Conservation (phyloP, 2,329 filamentous ascomycete species). For the Hirsutella minnesotensis region DNA sequence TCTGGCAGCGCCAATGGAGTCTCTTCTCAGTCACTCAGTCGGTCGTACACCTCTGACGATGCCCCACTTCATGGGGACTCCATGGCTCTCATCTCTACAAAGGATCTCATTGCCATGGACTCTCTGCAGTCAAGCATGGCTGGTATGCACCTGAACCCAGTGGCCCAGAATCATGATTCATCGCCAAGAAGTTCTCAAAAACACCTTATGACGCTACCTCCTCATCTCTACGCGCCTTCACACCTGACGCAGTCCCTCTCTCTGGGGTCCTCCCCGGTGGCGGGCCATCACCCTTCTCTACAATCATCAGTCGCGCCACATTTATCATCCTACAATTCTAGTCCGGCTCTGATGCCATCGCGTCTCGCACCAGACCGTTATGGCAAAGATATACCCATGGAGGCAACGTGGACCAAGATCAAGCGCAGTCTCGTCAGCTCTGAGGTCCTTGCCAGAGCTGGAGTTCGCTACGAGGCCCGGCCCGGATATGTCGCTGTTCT, state of each 20-base stretch:
- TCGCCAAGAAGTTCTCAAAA: conserved; percentile 19
- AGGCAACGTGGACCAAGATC: conserved; percentile 50
- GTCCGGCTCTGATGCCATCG: conserved; percentile 17
- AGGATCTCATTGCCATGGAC: conserved; percentile 39
- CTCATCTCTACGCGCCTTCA: conserved; percentile 17
- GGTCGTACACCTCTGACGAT: conserved; percentile 26
- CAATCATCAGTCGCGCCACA: background rate
- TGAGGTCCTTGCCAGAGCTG: conserved; percentile 41
- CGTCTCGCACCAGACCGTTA: conserved; percentile 43
- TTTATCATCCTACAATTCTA: conserved; percentile 16
- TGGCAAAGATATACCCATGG: conserved; percentile 41
- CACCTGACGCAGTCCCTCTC: conserved; percentile 18
- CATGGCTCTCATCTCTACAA: conserved; percentile 40
- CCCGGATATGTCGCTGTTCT: conserved; percentile 50
- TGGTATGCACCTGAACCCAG: conserved; percentile 26
- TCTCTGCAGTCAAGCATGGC: conserved; percentile 27
- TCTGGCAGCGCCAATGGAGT: conserved; percentile 17
- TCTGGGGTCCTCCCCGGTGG: conserved; percentile 27
- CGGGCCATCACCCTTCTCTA: conserved; percentile 21
- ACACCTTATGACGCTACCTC: conserved; percentile 18
- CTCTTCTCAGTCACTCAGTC: conserved; percentile 2
- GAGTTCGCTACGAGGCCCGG: conserved; percentile 47
- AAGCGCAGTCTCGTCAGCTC: conserved; percentile 42
- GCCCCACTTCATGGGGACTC: conserved; percentile 17
- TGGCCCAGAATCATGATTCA: conserved; percentile 22